These are phyloP conservation scores for Mortierella sp. DNA, from an alignment of 371 early-diverging fungal species.

Conservation along the genomic window DNA sequence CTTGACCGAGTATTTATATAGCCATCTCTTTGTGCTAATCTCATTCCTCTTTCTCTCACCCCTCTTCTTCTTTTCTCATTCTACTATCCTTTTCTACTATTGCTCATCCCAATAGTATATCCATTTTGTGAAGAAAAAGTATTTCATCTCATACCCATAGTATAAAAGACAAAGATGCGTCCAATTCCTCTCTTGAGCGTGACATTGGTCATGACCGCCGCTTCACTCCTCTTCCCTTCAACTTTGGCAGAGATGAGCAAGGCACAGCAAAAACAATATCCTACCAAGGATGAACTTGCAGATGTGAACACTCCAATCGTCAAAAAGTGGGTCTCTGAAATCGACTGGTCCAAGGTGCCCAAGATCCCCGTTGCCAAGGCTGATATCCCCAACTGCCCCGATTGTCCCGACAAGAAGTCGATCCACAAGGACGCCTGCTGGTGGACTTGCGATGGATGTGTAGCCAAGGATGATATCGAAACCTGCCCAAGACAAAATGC, in stretches of 20 bases:
- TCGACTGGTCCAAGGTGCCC: conserved; percentile 66
- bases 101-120: background rate
- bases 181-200: conserved; percentile 28
- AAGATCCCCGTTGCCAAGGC: conserved; percentile 35
- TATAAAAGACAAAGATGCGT: conserved; percentile 28
- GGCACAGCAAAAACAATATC: conserved; percentile 34
- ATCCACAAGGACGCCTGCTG: conserved; percentile 49
- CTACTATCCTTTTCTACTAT: background rate
- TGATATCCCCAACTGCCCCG: conserved; percentile 37
- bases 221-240: conserved; percentile 18
- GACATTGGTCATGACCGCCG: conserved; percentile 38
- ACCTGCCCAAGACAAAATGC: conserved; percentile 42
- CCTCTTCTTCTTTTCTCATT: background rate
- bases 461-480: conserved; percentile 52
- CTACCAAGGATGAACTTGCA: conserved; percentile 22
- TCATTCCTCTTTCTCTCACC: conserved; percentile 1
- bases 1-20: background rate
- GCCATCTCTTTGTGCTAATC: background rate
- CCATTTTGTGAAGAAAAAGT: background rate
- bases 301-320: conserved; percentile 29
- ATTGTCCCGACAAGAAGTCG: conserved; percentile 33
- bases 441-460: conserved; percentile 53
- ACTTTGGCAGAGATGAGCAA: conserved; percentile 42
- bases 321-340: conserved; percentile 39
- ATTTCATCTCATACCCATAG: background rate